Conservation (phyloP, 2,329 filamentous ascomycete genomes). For the Orbilia blumenaviensis region DNA sequence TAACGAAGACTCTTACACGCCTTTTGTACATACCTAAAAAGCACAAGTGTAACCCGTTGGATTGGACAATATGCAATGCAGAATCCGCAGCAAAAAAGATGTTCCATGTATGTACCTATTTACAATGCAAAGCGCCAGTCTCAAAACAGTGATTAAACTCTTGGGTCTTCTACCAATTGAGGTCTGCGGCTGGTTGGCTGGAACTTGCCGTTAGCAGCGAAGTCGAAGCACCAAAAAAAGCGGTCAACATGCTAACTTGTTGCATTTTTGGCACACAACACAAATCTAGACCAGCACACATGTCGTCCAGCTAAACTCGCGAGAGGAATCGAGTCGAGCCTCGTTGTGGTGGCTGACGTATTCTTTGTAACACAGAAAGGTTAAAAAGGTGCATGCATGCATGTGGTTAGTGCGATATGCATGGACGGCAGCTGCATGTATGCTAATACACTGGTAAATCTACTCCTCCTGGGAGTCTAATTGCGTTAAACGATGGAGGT, state of each 20-base stretch:
- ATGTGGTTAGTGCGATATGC: background rate
- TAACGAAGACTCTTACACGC: background rate
- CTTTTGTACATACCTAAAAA: background rate
- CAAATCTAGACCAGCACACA: background rate
- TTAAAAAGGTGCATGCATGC: too few relatives aligned
- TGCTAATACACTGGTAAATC: too few relatives aligned
- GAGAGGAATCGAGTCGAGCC: too few relatives aligned
- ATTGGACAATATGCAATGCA: background rate
- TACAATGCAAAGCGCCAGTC: background rate
- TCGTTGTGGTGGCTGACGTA: background rate
- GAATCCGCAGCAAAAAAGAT: background rate
- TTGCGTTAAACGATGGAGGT: background rate
- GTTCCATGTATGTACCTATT: background rate
- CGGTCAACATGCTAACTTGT: background rate
- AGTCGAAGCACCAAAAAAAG: background rate
- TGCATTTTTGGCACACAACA: conserved; percentile 8
- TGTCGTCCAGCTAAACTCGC: background rate
- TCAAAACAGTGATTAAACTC: background rate
- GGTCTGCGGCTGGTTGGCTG: background rate
- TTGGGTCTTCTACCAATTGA: too few relatives aligned
- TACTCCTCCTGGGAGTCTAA: background rate
- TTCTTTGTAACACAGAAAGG: background rate
- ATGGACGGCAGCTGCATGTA: too few relatives aligned
- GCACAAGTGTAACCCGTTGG: background rate
- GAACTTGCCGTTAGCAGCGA: conserved; percentile 1